Base-by-base conservation (phyloP, 1,284 basidiomycete species). In the Microbotryum scabiosae region DNA sequence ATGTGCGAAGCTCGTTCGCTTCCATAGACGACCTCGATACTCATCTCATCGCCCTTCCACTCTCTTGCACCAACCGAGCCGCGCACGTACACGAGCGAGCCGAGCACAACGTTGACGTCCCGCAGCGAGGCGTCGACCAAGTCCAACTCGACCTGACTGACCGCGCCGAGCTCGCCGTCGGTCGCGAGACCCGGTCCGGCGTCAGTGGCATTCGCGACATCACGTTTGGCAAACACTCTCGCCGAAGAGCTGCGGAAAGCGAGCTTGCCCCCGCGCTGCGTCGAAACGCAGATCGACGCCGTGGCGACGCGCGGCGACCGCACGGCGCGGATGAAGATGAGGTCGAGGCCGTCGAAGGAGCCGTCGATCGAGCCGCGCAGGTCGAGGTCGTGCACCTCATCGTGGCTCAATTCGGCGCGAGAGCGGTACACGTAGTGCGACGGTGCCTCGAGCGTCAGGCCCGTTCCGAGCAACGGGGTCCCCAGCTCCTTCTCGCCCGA, bases 21-120 rank as follows among this genome's bases (percentile, higher is more conserved):
- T 54, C 69, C 75, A 10, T 63, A 59, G 25, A 21, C 59, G 16
- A 60, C 75, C 26, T 57, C 71, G 20, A 64, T 47, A 12, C 26
- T 14, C 28, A 62, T 45, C 54, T 62, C 61, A 21, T 64, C 63
- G 12, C 48, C 48, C 32, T 5, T 14, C 44, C 26, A 69, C 32
- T 56, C 73, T 16, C 65, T 71, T 16, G 43, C 72, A 28, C 57
- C 66, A 4, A 48, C n/a, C 47, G n/a, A 26, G 2, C 56, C 52
- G 7, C 61, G 59, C 4, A 57, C 18, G 26, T 60, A 63, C 25
- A 49, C 41, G 0, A 60, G 36, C 12, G 50, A 36, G 9, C 30
- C 47, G 9, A 67, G 43, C 0, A 67, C 26, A 6, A 46, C 51
- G 56, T 67, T 67, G 23, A 67, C 23, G 23, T 64, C 63, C 44